Evolutionary conservation across 176 grass and related monocot genomes (phyloP).

Genomic region (Carex cristatella): DNA sequence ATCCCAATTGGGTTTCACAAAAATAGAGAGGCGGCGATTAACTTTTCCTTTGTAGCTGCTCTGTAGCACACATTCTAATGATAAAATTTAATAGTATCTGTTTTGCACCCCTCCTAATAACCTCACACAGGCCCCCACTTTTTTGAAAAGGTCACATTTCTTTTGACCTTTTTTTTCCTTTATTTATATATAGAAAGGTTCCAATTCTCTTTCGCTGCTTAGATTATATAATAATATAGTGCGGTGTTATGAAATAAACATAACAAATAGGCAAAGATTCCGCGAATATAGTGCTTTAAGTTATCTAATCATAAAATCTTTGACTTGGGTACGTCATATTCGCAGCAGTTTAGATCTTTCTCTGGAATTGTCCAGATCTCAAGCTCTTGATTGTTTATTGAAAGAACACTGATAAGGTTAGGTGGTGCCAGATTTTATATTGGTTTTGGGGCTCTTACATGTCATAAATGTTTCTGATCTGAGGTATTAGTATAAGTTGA

Average conservation of each 20-base stretch:
- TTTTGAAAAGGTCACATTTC: background rate
- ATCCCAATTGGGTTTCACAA: background rate
- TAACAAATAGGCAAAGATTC: background rate
- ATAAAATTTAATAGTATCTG: background rate
- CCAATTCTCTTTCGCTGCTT: background rate
- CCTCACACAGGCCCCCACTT: background rate
- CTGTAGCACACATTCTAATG: background rate
- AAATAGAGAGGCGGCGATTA: background rate
- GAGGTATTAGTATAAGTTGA: background rate
- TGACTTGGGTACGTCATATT: background rate
- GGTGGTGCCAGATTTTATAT: background rate
- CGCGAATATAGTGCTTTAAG: constrained; percentile 14
- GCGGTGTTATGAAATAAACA: constrained; percentile 7
- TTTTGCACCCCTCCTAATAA: constrained; percentile 9
- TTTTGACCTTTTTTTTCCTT: background rate
- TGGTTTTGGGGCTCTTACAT: background rate
- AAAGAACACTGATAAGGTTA: background rate
- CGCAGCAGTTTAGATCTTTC: constrained; percentile 2
- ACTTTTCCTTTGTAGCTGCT: background rate
- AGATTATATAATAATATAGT: background rate
- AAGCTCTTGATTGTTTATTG: background rate
- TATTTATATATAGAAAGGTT: background rate
- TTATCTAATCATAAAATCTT: constrained; percentile 9
- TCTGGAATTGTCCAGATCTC: background rate
- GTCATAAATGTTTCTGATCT: background rate